These are phyloP conservation scores for rapeseed (Brassica napus) DNA, from an alignment of 345 rosid genomes.

Conservation along the genomic window DNA sequence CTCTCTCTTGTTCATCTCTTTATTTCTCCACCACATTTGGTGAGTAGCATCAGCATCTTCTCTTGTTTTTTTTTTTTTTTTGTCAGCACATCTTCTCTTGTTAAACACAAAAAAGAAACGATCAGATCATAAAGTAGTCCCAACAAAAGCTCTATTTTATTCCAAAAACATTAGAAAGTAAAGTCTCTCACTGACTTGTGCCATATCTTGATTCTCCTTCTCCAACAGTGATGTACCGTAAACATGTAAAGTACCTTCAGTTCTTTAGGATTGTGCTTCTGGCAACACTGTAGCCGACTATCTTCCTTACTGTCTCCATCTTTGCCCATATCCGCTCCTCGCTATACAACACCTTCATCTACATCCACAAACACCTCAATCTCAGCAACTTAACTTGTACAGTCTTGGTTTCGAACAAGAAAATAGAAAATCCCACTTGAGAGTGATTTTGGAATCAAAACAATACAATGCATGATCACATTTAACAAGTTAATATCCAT, in stretches of 20 bases:
- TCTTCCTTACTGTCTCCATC: conserved; percentile 51
- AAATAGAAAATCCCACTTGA: background rate
- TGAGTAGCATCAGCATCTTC: no score
- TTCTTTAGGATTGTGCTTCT: conserved; percentile 49
- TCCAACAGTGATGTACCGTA: conserved; percentile 48
- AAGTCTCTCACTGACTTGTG: conserved; percentile 52
- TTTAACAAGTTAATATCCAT: background rate
- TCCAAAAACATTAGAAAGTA: conserved; percentile 71
- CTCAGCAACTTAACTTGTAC: conserved; percentile 3
- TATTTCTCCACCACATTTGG: background rate
- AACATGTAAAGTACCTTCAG: conserved; percentile 67
- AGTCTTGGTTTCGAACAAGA: background rate
- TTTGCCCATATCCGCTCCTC: conserved; percentile 64
- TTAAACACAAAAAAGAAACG: conserved; percentile 2
- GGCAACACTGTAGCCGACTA: conserved; percentile 61
- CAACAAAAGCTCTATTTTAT: conserved; percentile 37
- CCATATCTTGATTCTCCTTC: conserved; percentile 36
- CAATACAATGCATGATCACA: conserved; percentile 1
- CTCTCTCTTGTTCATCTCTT: background rate
- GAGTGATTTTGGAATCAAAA: background rate
- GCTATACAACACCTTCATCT: conserved; percentile 34
- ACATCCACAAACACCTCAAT: background rate
- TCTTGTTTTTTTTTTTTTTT: no score
- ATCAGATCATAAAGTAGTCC: background rate
- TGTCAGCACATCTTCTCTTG: no score